Evolutionary conservation across 495 filamentous ascomycete genomes (phyloP).

Genomic region (Apodospora peruviana): DNA sequence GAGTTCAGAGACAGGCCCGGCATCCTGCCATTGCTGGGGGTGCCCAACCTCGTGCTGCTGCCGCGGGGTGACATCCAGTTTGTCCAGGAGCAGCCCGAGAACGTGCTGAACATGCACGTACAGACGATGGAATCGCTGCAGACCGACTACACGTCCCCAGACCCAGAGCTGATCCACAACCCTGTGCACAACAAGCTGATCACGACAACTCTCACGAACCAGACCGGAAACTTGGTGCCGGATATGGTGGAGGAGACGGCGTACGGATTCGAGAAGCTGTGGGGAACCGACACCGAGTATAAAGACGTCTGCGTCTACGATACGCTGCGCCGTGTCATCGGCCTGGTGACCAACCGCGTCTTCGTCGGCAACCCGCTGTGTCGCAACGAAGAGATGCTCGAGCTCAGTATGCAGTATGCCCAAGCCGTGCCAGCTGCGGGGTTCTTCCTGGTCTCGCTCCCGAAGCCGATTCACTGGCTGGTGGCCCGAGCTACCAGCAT

Average conservation of each 20-base stretch:
- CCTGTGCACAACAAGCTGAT: slow-evolving; percentile 32
- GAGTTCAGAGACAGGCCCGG: slow-evolving; percentile 20
- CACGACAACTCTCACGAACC: slow-evolving; percentile 30
- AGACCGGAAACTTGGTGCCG: slow-evolving; percentile 33
- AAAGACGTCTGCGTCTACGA: slow-evolving; percentile 36
- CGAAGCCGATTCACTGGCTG: slow-evolving; percentile 33
- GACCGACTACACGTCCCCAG: slow-evolving; percentile 30
- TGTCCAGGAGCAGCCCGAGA: slow-evolving; percentile 42
- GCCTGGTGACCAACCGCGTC: slow-evolving; percentile 29
- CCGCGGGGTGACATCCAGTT: slow-evolving; percentile 34
- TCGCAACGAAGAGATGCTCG: slow-evolving; percentile 31
- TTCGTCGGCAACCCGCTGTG: slow-evolving; percentile 30
- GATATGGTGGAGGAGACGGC: slow-evolving; percentile 39
- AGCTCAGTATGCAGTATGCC: slow-evolving; percentile 35
- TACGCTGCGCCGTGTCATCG: slow-evolving; percentile 25
- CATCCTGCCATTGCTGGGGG: slow-evolving; percentile 21
- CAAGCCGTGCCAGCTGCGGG: slow-evolving; percentile 27
- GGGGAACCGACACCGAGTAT: slow-evolving; percentile 26
- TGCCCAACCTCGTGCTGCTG: slow-evolving; percentile 28
- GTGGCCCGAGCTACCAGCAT: slow-evolving; percentile 28
- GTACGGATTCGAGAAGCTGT: slow-evolving; percentile 24
- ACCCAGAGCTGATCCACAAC: slow-evolving; percentile 26
- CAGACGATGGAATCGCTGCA: slow-evolving; percentile 29
- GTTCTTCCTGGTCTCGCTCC: slow-evolving; percentile 27
- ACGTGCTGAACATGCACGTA: slow-evolving; percentile 24